phyloP scores from a whole-genome alignment of 306 rosid species.

The Lathyrus aphaca region DNA sequence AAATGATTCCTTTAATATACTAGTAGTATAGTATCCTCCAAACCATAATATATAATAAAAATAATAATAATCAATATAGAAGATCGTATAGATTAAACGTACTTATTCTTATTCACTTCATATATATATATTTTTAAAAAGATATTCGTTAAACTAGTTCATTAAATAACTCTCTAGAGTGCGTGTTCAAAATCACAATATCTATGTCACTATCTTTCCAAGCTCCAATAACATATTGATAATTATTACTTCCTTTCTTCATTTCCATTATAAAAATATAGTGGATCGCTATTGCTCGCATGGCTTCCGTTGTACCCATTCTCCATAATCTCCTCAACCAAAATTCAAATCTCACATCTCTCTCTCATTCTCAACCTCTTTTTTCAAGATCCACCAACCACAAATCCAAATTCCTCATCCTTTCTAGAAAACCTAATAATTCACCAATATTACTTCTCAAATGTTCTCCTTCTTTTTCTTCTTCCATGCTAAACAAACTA shows the following conservation, averaged over 20 bases:
- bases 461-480: slow-evolving; percentile 16
- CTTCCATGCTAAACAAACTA: slow-evolving; percentile 34
- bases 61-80: too few relatives aligned
- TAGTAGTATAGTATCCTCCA: too few relatives aligned
- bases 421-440: background rate
- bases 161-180: too few relatives aligned
- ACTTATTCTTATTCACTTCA: too few relatives aligned
- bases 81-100: too few relatives aligned
- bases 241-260: background rate
- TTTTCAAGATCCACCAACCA: background rate
- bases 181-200: too few relatives aligned
- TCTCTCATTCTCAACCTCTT: slow-evolving; percentile 4
- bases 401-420: background rate
- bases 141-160: too few relatives aligned
- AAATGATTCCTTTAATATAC: too few relatives aligned
- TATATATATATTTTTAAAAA: too few relatives aligned
- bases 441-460: background rate
- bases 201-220: background rate
- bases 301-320: slow-evolving; percentile 3
- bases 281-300: background rate
- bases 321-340: background rate
- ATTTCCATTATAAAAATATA: background rate
- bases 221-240: background rate
- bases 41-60: too few relatives aligned
- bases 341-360: background rate